A percentile compares a stretch with the other conserved stretches of the same genome.
Evolutionary conservation across 2,329 filamentous ascomycete genomes (phyloP).

Genomic region (Nothomitra cinnamomea): DNA sequence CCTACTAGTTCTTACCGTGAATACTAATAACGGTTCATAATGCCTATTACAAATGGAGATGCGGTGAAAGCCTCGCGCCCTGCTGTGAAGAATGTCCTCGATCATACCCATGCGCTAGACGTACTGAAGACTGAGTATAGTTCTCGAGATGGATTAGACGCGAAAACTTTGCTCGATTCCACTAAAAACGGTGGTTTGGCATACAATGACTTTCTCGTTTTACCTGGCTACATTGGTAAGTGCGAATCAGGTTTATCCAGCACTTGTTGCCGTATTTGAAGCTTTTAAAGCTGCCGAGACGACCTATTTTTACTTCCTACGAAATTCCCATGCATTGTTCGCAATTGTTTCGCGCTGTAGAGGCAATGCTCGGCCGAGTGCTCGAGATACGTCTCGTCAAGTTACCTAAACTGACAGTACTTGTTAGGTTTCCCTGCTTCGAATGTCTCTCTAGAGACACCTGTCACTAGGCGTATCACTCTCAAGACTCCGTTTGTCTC

Average conservation of each 20-base stretch:
- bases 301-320: neutral
- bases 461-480: conserved; percentile 85
- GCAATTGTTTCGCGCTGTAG: neutral
- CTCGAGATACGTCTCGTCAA: too few relatives aligned
- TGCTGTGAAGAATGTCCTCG: conserved; percentile 41
- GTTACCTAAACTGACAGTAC: conserved; percentile 14
- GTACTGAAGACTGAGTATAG: conserved; percentile 63
- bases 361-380: conserved; percentile 1
- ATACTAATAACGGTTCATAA: conserved; percentile 24
- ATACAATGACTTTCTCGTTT: conserved; percentile 95
- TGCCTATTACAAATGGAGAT: conserved; percentile 57
- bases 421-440: conserved; percentile 67
- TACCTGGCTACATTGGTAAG: conserved; percentile 86
- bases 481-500: conserved; percentile 95
- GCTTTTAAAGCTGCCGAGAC: neutral
- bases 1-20: conserved; percentile 2
- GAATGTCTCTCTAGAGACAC: conserved; percentile 73
- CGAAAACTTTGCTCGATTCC: conserved; percentile 77
- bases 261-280: neutral
- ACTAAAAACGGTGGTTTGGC: conserved; percentile 84
- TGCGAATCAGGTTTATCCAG: conserved; percentile 5
- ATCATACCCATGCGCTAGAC: conserved; percentile 61
- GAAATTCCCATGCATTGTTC: too few relatives aligned
- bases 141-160: conserved; percentile 68
- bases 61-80: conserved; percentile 30